Conservation (phyloP, 352 stramenopile species). For the Phytophthora agathidicida region DNA sequence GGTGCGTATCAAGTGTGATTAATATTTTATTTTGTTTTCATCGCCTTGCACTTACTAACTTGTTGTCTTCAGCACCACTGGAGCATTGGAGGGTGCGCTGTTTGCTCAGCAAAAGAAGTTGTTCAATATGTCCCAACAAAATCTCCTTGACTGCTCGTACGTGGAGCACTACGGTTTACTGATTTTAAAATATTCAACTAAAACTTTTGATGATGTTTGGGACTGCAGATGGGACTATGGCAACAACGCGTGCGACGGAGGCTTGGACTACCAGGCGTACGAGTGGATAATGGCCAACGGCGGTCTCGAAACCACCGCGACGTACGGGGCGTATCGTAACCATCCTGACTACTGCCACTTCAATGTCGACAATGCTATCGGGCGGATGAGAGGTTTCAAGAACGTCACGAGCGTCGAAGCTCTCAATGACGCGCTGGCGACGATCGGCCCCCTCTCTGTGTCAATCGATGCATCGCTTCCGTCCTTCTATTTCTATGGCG, state of each 20-base stretch:
- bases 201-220: slow-evolving; percentile 1
- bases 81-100: slow-evolving; percentile 76
- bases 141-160: slow-evolving; percentile 91
- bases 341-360: slow-evolving; percentile 91
- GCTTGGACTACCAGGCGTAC: slow-evolving; percentile 91
- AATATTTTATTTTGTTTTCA: background rate
- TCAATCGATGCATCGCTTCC: slow-evolving; percentile 86
- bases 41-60: slow-evolving; percentile 2
- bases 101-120: slow-evolving; percentile 78
- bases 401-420: slow-evolving; percentile 79
- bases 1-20: slow-evolving; percentile 32
- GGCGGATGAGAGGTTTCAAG: slow-evolving; percentile 76
- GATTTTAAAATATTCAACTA: slow-evolving; percentile 3
- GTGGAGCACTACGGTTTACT: slow-evolving; percentile 14
- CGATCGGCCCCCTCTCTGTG: slow-evolving; percentile 86
- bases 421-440: slow-evolving; percentile 84
- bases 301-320: slow-evolving; percentile 77
- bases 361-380: slow-evolving; percentile 73
- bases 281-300: slow-evolving; percentile 87
- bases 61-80: slow-evolving; percentile 65
- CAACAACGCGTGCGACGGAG: slow-evolving; percentile 91
- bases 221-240: slow-evolving; percentile 83
- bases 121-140: slow-evolving; percentile 89
- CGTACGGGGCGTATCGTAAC: slow-evolving; percentile 90
- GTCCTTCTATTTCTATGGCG: slow-evolving; percentile 91